These are phyloP conservation scores for Fistulinella prunicolor DNA, from an alignment of 768 basidiomycete species.

Conservation along the genomic window DNA sequence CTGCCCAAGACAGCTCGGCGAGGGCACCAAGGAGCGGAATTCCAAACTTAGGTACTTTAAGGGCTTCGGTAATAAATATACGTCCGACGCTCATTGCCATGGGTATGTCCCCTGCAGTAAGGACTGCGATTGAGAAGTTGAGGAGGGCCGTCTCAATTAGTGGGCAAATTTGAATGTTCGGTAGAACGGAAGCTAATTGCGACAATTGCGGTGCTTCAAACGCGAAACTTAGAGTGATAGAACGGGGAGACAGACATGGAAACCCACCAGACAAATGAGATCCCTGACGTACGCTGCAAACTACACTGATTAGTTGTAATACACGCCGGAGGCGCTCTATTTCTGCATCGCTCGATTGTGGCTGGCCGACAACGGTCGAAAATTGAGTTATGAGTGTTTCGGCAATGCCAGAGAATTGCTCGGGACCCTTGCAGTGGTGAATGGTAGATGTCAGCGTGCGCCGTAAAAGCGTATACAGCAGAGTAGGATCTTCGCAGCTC, in stretches of 20 bases:
- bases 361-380: slow-evolving; percentile 10
- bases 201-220: slow-evolving; percentile 36
- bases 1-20: slow-evolving; percentile 67
- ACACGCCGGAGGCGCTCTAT: slow-evolving; percentile 47
- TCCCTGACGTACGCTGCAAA: slow-evolving; percentile 66
- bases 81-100: slow-evolving; percentile 41
- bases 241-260: not conserved
- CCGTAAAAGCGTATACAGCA: slow-evolving; percentile 56
- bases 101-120: slow-evolving; percentile 43
- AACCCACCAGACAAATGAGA: slow-evolving; percentile 60
- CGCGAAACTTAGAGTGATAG: not conserved
- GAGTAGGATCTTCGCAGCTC: slow-evolving; percentile 35
- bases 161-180: slow-evolving; percentile 26
- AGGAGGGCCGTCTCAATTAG: slow-evolving; percentile 32
- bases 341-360: slow-evolving; percentile 5
- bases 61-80: slow-evolving; percentile 38
- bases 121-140: slow-evolving; percentile 32
- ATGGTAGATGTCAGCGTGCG: slow-evolving; percentile 75
- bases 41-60: slow-evolving; percentile 39
- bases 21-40: slow-evolving; percentile 58
- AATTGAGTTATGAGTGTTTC: slow-evolving; percentile 51
- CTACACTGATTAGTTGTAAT: slow-evolving; percentile 54
- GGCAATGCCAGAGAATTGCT: slow-evolving; percentile 57
- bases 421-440: slow-evolving; percentile 74
- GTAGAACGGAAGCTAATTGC: slow-evolving; percentile 32